phyloP scores from a whole-genome alignment of 768 basidiomycete species.

The Candolleomyces eurysporus region DNA sequence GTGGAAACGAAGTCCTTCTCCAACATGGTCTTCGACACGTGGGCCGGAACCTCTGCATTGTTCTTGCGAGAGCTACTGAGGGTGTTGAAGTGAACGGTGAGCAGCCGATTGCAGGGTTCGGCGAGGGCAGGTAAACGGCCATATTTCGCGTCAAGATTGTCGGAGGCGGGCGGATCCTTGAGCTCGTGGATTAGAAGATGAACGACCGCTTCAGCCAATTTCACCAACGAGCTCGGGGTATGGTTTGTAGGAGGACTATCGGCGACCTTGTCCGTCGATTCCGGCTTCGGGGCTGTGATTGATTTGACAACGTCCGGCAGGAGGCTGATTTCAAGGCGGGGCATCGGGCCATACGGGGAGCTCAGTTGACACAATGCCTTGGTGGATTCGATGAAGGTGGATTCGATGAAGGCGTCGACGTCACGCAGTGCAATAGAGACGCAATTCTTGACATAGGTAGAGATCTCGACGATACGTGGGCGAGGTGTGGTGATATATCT shows the following conservation, averaged over 20 bases:
- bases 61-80: conserved; percentile 46
- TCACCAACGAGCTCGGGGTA: conserved; percentile 14
- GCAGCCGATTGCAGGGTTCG: conserved; percentile 83
- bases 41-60: conserved; percentile 77
- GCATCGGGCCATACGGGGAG: conserved; percentile 48
- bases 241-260: conserved; percentile 29
- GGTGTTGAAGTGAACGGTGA: conserved; percentile 73
- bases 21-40: conserved; percentile 96
- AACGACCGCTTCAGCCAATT: conserved; percentile 56
- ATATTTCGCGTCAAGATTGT: conserved; percentile 73
- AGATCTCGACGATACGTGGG: conserved; percentile 62
- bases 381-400: conserved; percentile 74
- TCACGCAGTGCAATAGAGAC: conserved; percentile 82
- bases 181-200: conserved; percentile 76
- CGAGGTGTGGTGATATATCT: conserved; percentile 77
- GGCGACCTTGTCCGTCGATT: conserved; percentile 56
- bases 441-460: conserved; percentile 71
- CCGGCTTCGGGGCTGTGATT: conserved; percentile 12
- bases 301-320: conserved; percentile 37
- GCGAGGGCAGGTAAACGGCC: conserved; percentile 84
- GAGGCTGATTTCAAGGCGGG: conserved; percentile 56
- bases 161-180: conserved; percentile 62
- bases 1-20: conserved; percentile 95
- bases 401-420: conserved; percentile 70
- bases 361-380: conserved; percentile 70